These are phyloP conservation scores for Lagenidium sp. DNA, from an alignment of 352 stramenopile genomes.

Conservation along the genomic window DNA sequence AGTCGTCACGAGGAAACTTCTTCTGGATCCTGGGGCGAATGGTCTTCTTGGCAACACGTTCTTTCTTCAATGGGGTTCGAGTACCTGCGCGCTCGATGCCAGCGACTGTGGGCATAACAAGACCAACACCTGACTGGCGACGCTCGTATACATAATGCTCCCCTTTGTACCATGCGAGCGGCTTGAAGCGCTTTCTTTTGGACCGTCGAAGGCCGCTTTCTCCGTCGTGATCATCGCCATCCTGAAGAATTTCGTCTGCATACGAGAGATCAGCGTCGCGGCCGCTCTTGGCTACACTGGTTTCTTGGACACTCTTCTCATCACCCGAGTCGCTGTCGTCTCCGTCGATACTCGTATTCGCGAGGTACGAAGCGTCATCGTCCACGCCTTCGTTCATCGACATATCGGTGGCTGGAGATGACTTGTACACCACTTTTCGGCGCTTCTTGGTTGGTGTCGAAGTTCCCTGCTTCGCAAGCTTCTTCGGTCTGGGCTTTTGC, in stretches of 20 bases:
- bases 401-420: conserved; percentile 24
- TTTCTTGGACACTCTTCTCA: conserved; percentile 9
- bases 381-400: conserved; percentile 42
- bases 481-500: too few relatives aligned
- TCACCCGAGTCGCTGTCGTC: conserved; percentile 47
- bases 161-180: conserved; percentile 84
- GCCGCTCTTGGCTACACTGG: conserved; percentile 7
- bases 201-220: conserved; percentile 51
- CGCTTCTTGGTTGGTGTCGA: too few relatives aligned
- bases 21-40: conserved; percentile 24
- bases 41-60: conserved; percentile 18
- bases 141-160: conserved; percentile 83
- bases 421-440: too few relatives aligned
- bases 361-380: conserved; percentile 51
- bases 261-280: conserved; percentile 19
- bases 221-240: conserved; percentile 24
- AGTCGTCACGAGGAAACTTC: conserved; percentile 24
- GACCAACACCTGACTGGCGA: conserved; percentile 67
- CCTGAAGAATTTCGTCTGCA: conserved; percentile 41
- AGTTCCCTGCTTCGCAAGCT: too few relatives aligned
- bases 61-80: conserved; percentile 39
- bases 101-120: conserved; percentile 71
- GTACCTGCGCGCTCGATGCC: conserved; percentile 57
- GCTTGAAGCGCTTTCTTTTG: conserved; percentile 73
- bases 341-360: conserved; percentile 24